phyloP scores from a whole-genome alignment of 2,329 filamentous ascomycete genomes.

The Penicillium sp. region DNA sequence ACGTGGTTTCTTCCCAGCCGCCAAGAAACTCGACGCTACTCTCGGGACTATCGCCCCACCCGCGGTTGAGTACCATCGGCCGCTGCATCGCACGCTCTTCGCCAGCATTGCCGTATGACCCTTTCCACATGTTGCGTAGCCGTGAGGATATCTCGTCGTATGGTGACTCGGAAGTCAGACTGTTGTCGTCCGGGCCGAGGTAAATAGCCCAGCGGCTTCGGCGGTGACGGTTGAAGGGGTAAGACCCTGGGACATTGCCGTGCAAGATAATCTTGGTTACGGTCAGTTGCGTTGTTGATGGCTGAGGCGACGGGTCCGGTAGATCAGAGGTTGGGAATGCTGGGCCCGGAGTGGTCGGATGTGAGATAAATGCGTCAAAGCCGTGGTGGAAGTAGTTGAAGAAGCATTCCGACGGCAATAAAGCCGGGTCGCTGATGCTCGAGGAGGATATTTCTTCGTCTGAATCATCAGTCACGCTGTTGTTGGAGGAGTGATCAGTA shows the following conservation, averaged over 20 bases:
- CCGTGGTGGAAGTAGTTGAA: constrained; percentile 97
- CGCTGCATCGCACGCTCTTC: constrained; percentile 53
- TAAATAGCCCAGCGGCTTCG: constrained; percentile 80
- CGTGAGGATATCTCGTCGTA: constrained; percentile 68
- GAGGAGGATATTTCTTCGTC: constrained; percentile 54
- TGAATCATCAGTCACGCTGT: constrained; percentile 65
- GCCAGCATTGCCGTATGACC: constrained; percentile 55
- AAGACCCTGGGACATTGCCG: constrained; percentile 90
- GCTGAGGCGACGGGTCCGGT: constrained; percentile 28
- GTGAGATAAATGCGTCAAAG: constrained; percentile 88
- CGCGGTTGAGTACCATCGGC: constrained; percentile 81
- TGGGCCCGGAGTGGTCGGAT: constrained; percentile 61
- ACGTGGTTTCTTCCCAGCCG: constrained; percentile 73
- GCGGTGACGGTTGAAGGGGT: constrained; percentile 92
- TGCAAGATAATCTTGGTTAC: constrained; percentile 91
- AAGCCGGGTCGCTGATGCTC: constrained; percentile 57
- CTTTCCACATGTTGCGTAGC: constrained; percentile 66
- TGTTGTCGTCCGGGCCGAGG: constrained; percentile 40
- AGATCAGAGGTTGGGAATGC: constrained; percentile 53
- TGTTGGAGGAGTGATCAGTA: constrained; percentile 69
- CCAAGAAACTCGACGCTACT: constrained; percentile 82
- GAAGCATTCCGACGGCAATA: constrained; percentile 60
- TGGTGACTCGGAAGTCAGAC: constrained; percentile 68
- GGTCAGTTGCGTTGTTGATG: constrained; percentile 60
- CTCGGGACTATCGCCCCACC: constrained; percentile 86